A percentile compares a stretch with the other conserved stretches of the same genome.
Conservation (phyloP, 73 alveolate genomes). For the Stentor coeruleus region DNA sequence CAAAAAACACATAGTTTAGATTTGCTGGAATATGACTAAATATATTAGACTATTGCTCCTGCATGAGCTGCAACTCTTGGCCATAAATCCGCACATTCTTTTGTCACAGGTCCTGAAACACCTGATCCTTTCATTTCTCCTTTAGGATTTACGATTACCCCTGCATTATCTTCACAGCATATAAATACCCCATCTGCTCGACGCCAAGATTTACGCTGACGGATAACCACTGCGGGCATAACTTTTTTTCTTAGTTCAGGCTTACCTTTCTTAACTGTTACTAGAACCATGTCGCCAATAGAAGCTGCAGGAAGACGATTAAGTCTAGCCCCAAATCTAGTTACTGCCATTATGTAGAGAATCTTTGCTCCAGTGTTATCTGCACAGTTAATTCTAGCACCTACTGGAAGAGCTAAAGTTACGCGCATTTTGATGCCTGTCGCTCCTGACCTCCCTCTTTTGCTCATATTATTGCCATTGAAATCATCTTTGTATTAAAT, state of each 20-base stretch:
- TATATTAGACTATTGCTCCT: constrained; percentile 85
- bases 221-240: constrained; percentile 87
- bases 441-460: constrained; percentile 54
- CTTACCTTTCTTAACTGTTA: constrained; percentile 92
- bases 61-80: constrained; percentile 94
- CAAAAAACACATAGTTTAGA: too few species aligned
- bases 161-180: constrained; percentile 95
- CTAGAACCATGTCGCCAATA: constrained; percentile 91
- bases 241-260: constrained; percentile 96
- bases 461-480: too few species aligned
- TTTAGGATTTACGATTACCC: constrained; percentile 92
- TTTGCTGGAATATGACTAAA: too few species aligned
- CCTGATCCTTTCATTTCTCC: constrained; percentile 98
- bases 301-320: constrained; percentile 64
- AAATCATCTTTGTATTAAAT: too few species aligned
- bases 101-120: constrained; percentile 93
- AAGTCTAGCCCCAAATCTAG: constrained; percentile 44
- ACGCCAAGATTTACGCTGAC: constrained; percentile 93
- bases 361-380: constrained; percentile 78
- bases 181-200: constrained; percentile 91
- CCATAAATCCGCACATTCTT: constrained; percentile 85
- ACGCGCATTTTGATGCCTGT: constrained; percentile 43
- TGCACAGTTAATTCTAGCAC: constrained; percentile 92
- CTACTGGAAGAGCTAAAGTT: constrained; percentile 67
- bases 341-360: constrained; percentile 72